A percentile compares a stretch with the other conserved stretches of the same genome.
phyloP scores from a whole-genome alignment of 768 basidiomycete species.

The Royoungia palumana region DNA sequence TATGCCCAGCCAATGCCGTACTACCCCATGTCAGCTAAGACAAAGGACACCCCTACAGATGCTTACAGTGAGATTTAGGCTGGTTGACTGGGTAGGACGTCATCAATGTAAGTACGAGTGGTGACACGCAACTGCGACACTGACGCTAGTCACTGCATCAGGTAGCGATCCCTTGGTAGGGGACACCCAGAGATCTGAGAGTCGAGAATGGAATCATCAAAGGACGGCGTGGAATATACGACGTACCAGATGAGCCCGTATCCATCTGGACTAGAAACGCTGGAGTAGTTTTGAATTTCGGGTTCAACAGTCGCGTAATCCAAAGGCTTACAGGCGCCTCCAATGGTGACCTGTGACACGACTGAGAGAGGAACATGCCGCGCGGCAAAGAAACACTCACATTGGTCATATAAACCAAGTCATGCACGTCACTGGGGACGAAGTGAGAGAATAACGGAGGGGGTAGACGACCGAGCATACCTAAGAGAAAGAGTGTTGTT shows the following conservation, averaged over 20 bases:
- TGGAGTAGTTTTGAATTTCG: slow-evolving; percentile 25
- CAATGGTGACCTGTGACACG: slow-evolving; percentile 58
- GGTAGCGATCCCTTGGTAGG: slow-evolving; percentile 47
- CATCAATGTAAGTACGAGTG: slow-evolving; percentile 3
- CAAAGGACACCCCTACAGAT: background rate
- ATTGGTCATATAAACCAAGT: slow-evolving; percentile 76
- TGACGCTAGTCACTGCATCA: slow-evolving; percentile 46
- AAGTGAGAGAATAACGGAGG: slow-evolving; percentile 11
- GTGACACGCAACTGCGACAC: slow-evolving; percentile 6
- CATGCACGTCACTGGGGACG: slow-evolving; percentile 58
- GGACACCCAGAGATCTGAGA: slow-evolving; percentile 68
- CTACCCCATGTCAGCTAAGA: slow-evolving; percentile 33
- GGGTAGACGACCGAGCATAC: background rate
- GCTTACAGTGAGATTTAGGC: slow-evolving; percentile 61
- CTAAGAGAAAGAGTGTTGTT: slow-evolving; percentile 20
- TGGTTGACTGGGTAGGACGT: slow-evolving; percentile 35
- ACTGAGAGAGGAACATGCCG: background rate
- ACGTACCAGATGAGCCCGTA: slow-evolving; percentile 58
- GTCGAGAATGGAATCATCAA: background rate
- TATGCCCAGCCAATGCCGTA: slow-evolving; percentile 81
- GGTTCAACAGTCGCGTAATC: background rate
- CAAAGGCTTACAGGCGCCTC: slow-evolving; percentile 47
- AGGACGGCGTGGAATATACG: background rate
- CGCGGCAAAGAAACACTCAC: slow-evolving; percentile 39
- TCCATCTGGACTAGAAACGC: slow-evolving; percentile 77